A percentile compares a stretch with the other conserved stretches of the same genome.
Conservation (phyloP, 805 yeast genomes). For the Barnettozyma salicaria region DNA sequence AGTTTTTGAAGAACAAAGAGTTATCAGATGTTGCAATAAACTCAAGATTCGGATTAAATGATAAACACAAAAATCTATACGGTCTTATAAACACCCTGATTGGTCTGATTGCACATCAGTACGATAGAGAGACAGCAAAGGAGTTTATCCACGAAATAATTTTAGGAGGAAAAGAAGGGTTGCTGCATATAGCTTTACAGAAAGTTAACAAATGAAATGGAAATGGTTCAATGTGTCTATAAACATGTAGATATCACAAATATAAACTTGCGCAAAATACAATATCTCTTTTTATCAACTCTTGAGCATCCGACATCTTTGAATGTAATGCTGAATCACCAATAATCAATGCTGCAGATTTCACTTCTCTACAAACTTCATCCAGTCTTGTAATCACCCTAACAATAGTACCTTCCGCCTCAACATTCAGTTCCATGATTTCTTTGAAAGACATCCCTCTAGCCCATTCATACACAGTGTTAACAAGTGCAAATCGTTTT, state of each 20-base stretch:
- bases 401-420: slow-evolving; percentile 95
- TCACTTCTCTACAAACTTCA: slow-evolving; percentile 92
- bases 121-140: slow-evolving; percentile 18
- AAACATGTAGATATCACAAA: too few species aligned
- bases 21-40: background rate
- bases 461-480: slow-evolving; percentile 98
- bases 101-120: slow-evolving; percentile 21
- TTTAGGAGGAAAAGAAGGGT: slow-evolving; percentile 14
- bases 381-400: slow-evolving; percentile 91
- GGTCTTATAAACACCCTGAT: slow-evolving; percentile 21
- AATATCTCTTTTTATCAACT: slow-evolving; percentile 90
- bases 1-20: background rate
- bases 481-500: slow-evolving; percentile 83
- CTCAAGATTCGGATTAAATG: background rate
- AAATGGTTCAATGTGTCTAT: background rate
- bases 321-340: slow-evolving; percentile 89
- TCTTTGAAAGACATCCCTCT: slow-evolving; percentile 87
- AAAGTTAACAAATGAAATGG: slow-evolving; percentile 5
- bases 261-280: slow-evolving; percentile 95
- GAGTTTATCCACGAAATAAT: slow-evolving; percentile 19
- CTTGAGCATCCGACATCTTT: slow-evolving; percentile 90
- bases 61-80: background rate
- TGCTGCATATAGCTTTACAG: slow-evolving; percentile 17
- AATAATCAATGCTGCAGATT: slow-evolving; percentile 86
- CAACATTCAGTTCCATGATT: slow-evolving; percentile 82